phyloP scores from a whole-genome alignment of 2,329 filamentous ascomycete species.

The Scleromitrula shiraiana region DNA sequence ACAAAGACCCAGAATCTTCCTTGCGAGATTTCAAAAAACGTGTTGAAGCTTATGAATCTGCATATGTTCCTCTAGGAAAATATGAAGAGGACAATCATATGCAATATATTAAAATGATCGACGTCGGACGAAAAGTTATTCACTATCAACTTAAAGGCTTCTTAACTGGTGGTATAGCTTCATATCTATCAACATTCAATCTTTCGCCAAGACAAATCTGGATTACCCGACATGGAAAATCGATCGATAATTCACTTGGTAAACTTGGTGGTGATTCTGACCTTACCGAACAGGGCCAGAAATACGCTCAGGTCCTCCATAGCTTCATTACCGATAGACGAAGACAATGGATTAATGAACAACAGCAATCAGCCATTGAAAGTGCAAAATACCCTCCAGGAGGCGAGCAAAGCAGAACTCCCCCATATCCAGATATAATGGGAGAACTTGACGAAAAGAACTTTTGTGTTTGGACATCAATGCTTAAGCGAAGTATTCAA shows the following conservation, averaged over 20 bases:
- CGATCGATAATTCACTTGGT: constrained; percentile 74
- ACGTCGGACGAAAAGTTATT: constrained; percentile 90
- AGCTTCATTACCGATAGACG: constrained; percentile 78
- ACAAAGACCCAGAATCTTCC: constrained; percentile 80
- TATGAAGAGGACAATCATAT: constrained; percentile 87
- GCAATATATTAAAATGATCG: constrained; percentile 94
- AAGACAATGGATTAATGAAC: constrained; percentile 72
- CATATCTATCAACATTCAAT: constrained; percentile 95
- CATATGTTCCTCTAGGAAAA: constrained; percentile 82
- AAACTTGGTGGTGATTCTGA: constrained; percentile 88
- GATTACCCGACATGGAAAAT: constrained; percentile 95
- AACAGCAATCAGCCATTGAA: constrained; percentile 63
- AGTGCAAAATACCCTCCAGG: constrained; percentile 75
- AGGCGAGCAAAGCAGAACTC: constrained; percentile 76
- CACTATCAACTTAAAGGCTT: constrained; percentile 88
- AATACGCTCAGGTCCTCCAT: constrained; percentile 72
- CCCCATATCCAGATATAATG: constrained; percentile 81
- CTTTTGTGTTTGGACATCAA: constrained; percentile 97
- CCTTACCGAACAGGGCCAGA: constrained; percentile 70
- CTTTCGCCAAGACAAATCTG: constrained; percentile 92
- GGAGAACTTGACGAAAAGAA: constrained; percentile 69
- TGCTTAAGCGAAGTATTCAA: constrained; percentile 84
- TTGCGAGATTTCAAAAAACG: constrained; percentile 88
- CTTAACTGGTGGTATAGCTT: constrained; percentile 83
- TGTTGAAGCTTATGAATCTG: constrained; percentile 87